Evolutionary conservation across 2,329 filamentous ascomycete species (phyloP), one percentile per base, ranked within the genome.

Genomic region (Sporothrix dimorphospora): DNA sequence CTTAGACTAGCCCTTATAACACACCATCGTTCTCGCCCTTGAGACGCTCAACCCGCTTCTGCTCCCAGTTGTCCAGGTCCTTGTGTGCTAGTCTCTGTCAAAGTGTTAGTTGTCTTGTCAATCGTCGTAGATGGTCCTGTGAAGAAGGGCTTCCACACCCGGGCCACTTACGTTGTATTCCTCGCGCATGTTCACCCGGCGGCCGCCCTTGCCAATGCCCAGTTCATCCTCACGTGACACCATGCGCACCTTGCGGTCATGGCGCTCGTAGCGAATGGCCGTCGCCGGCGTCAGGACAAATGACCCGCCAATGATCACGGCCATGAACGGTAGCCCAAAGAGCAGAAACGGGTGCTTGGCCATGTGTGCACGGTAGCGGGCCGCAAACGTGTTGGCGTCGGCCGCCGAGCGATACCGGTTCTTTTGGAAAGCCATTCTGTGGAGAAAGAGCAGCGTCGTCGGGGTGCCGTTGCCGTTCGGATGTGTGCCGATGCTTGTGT

Each of bases 211-310:
- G 69, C 93, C 91, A 70, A 98, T 86, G 14, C 93, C 91, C 80
- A 99, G 85, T 77, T 93, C 93, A 81, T 99, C 94, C 73, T 98
- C 93, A 77, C 92, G 90, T 73, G 89, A 92, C 83, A 98, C 82
- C 82, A 94, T 92, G 78, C 92, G 88, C 73, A 98, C 93, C 83
- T 93, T 95, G 75, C 94, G 89, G 80, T 99, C 96, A 79, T 98
- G 90, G 74, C 92, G 90, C 83, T 99, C 96, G 82, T 98, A 99
- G 72, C 97, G 89, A 66, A 99, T 85, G 16, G 97, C 96, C 27
- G 97, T 95, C 5, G 95, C 96, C 1, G 95, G 96, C 0, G 96
- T 98, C 66, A 99, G 87, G 77, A 97, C 92, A 81, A 99, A 99
- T 3, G 93, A 97, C 0, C 94, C 95, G 1, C 91, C 93, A 34